phyloP scores from a whole-genome alignment of 257 asterid genomes.

The Striga asiatica region DNA sequence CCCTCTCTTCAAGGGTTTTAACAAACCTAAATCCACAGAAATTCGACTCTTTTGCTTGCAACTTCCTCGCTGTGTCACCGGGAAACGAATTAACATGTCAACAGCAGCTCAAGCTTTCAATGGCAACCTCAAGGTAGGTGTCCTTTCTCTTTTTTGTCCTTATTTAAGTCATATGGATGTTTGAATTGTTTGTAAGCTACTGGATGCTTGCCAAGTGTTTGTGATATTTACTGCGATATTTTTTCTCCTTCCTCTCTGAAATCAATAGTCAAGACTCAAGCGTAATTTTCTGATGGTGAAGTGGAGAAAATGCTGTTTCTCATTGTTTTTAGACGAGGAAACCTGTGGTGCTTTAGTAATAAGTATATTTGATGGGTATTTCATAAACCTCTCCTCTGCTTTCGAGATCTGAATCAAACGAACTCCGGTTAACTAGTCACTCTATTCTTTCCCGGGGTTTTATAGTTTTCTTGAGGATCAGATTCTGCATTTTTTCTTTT shows the following conservation, averaged over 20 bases:
- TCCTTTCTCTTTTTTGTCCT: not conserved
- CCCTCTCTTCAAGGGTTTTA: constrained; percentile 12
- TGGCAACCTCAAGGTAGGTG: constrained; percentile 45
- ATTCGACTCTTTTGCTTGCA: not conserved
- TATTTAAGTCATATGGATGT: not conserved
- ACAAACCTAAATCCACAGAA: not conserved
- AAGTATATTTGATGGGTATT: no score
- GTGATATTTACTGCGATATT: constrained; percentile 4
- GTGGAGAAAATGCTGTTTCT: no score
- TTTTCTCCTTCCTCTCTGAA: no score
- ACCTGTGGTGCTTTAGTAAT: no score
- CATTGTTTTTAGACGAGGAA: no score
- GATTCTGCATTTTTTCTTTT: not conserved
- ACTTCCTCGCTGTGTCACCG: not conserved
- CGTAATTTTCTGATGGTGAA: not conserved
- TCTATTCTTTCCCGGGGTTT: not conserved
- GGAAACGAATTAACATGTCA: constrained; percentile 17
- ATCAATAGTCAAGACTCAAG: no score
- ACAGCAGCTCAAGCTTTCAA: constrained; percentile 34
- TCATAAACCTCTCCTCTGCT: no score
- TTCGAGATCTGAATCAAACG: no score
- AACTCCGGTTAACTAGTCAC: not conserved
- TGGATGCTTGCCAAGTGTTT: constrained; percentile 9
- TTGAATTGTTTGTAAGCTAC: not conserved
- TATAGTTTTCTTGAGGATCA: not conserved